Percentiles rank a stretch among this genome's conserved stretches.
These are phyloP conservation scores for Trametes cingulata DNA, from an alignment of 768 basidiomycete species.

Conservation along the genomic window DNA sequence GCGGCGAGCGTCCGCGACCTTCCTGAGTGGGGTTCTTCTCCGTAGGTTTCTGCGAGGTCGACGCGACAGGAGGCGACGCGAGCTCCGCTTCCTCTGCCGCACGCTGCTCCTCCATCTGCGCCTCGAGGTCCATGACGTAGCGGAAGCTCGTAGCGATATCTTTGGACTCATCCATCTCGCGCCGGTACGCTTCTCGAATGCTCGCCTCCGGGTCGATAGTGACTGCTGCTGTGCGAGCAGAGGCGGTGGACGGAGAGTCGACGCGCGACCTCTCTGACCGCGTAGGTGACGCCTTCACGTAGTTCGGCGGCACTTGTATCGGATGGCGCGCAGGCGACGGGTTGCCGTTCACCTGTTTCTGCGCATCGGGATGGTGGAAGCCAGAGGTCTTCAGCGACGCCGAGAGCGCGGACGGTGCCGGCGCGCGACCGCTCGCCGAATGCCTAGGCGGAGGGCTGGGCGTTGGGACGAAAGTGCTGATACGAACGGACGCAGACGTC, in stretches of 20 bases:
- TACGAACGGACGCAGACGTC: constrained; percentile 34
- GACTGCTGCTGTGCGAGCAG: constrained; percentile 25
- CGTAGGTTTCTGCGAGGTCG: not conserved
- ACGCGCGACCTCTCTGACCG: constrained; percentile 19
- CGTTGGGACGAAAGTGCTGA: constrained; percentile 61
- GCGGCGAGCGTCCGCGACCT: constrained; percentile 7
- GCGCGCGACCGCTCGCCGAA: not conserved
- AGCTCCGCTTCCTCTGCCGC: constrained; percentile 12
- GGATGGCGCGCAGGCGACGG: constrained; percentile 8
- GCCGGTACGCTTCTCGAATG: constrained; percentile 41
- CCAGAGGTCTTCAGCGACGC: constrained; percentile 63
- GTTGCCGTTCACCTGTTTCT: constrained; percentile 19
- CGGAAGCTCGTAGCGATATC: constrained; percentile 50
- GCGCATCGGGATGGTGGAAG: constrained; percentile 53
- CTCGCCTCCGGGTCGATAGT: constrained; percentile 23
- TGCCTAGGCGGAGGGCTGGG: constrained; percentile 38
- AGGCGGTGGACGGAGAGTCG: constrained; percentile 28
- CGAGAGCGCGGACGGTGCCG: constrained; percentile 59
- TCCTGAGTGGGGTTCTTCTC: not conserved
- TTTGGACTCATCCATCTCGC: constrained; percentile 48
- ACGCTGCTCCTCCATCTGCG: constrained; percentile 35
- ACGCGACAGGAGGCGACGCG: constrained; percentile 5
- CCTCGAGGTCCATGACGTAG: constrained; percentile 47
- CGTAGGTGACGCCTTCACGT: constrained; percentile 10
- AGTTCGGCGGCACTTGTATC: not conserved